These are phyloP conservation scores for Pterocarpus macrocarpus DNA, from an alignment of 306 rosid species.

Conservation along the genomic window DNA sequence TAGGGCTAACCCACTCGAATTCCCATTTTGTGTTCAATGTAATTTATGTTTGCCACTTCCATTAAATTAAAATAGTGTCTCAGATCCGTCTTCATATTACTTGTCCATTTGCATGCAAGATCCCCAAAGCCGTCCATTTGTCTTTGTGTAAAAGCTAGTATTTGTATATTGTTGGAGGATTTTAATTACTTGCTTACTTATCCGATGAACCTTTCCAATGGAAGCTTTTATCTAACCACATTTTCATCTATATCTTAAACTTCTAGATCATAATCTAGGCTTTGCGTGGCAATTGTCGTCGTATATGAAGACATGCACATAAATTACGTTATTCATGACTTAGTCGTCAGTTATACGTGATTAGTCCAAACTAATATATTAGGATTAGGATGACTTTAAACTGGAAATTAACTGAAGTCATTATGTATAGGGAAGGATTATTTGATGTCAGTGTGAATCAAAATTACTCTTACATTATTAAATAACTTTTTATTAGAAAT, in stretches of 20 bases:
- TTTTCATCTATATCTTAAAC: neutral
- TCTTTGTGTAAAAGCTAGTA: neutral
- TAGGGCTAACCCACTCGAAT: neutral
- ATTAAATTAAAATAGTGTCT: neutral
- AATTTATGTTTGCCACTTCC: neutral
- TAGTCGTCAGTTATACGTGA: neutral
- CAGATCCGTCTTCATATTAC: slow-evolving; percentile 8
- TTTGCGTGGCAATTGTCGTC: neutral
- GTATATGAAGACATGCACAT: neutral
- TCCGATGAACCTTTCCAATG: neutral
- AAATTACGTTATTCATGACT: neutral
- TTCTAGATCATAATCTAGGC: neutral
- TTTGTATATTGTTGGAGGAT: neutral
- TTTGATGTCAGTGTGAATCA: too few relatives aligned
- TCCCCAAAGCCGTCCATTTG: neutral
- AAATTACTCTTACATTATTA: too few relatives aligned
- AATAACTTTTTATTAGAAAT: too few relatives aligned
- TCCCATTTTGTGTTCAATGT: neutral
- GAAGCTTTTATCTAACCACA: neutral
- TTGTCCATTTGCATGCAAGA: slow-evolving; percentile 1
- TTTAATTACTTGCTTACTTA: neutral
- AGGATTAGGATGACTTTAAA: neutral
- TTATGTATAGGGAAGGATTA: too few relatives aligned
- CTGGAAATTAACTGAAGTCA: neutral
- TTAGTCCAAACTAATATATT: neutral